Percentiles rank a stretch among this genome's conserved stretches.
These are phyloP conservation scores for Leucogyrophana mollusca DNA, from an alignment of 768 basidiomycete species.

Conservation along the genomic window DNA sequence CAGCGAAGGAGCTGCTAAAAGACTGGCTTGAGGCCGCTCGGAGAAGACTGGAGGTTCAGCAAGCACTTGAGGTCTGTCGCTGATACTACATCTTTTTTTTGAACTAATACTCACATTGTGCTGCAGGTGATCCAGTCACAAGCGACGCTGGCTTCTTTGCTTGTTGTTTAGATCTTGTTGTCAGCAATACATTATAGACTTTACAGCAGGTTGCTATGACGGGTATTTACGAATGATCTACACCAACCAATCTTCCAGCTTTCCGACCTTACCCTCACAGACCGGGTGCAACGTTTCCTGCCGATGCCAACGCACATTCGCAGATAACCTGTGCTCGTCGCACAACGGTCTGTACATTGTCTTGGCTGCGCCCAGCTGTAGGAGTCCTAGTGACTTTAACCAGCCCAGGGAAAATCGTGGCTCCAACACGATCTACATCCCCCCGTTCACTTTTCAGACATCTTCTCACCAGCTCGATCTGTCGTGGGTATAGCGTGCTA, in stretches of 20 bases:
- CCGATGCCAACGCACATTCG: slow-evolving; percentile 64
- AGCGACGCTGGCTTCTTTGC: slow-evolving; percentile 78
- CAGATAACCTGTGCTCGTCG: slow-evolving; percentile 85
- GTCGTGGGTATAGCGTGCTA: slow-evolving; percentile 67
- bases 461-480: slow-evolving; percentile 83
- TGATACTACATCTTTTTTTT: not conserved
- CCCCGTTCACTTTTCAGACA: slow-evolving; percentile 76
- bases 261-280: not conserved
- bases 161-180: slow-evolving; percentile 55
- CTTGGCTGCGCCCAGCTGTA: slow-evolving; percentile 34
- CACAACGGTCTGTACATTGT: slow-evolving; percentile 70
- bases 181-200: slow-evolving; percentile 13
- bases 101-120: slow-evolving; percentile 11
- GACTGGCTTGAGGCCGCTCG: slow-evolving; percentile 95
- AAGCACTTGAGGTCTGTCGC: slow-evolving; percentile 74
- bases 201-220: not conserved
- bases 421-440: slow-evolving; percentile 73
- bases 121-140: slow-evolving; percentile 76
- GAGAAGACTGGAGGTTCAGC: slow-evolving; percentile 84
- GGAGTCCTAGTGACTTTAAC: slow-evolving; percentile 69
- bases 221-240: not conserved
- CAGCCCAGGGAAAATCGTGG: slow-evolving; percentile 84
- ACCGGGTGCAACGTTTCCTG: slow-evolving; percentile 3
- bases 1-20: slow-evolving; percentile 65
- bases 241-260: too few species aligned